Conservation (phyloP, 129 eudicot species). For the Helianthus annuus region HanXRQr2.0-SUNRISE NC_035443.2:177173609-177174108, state of each 20-base stretch:
- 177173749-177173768: slow-evolving; percentile 51
- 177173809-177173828: slow-evolving; percentile 41
- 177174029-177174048: too few relatives aligned
- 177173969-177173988: not conserved
- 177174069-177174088: not conserved
- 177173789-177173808: slow-evolving; percentile 36
- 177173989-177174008: slow-evolving; percentile 19
- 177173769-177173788: slow-evolving; percentile 56
- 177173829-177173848: slow-evolving; percentile 40
- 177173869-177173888: slow-evolving; percentile 9
- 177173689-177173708: slow-evolving; percentile 62
- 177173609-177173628: slow-evolving; percentile 57
- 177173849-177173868: slow-evolving; percentile 45
- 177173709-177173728: slow-evolving; percentile 57
- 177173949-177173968: slow-evolving; percentile 3
- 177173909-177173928: not conserved
- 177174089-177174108: not conserved
- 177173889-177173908: slow-evolving; percentile 26
- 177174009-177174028: not conserved
- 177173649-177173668: slow-evolving; percentile 61
- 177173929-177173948: slow-evolving; percentile 7
- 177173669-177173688: slow-evolving; percentile 48
- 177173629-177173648: slow-evolving; percentile 63
- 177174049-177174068: slow-evolving; percentile 25
- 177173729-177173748: slow-evolving; percentile 49